phyloP scores from a whole-genome alignment of 2,329 filamentous ascomycete species.

The Neofusicoccum sp. region DNA sequence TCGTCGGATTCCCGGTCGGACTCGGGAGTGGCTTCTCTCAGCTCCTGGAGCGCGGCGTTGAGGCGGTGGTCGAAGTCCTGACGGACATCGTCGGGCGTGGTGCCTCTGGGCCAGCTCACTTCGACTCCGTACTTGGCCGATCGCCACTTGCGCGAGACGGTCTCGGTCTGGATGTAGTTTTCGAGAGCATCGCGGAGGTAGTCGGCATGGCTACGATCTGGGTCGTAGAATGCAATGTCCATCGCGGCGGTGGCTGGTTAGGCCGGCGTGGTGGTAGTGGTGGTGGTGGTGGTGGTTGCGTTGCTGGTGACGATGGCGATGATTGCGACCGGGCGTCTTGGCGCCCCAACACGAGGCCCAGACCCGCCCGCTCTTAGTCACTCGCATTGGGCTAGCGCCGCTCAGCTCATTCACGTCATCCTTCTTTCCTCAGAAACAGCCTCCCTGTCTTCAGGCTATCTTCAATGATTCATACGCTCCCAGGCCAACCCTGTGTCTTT shows the following conservation, averaged over 20 bases:
- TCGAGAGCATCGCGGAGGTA: not conserved
- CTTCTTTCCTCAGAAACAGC: too few species aligned
- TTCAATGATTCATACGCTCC: too few species aligned
- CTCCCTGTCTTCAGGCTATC: too few species aligned
- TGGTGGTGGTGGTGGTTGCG: too few species aligned
- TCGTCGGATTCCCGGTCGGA: not conserved
- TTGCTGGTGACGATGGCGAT: too few species aligned
- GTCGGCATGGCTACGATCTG: not conserved
- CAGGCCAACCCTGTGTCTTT: too few species aligned
- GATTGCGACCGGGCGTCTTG: too few species aligned
- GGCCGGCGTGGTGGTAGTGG: too few species aligned
- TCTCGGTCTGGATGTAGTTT: not conserved
- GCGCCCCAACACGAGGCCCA: too few species aligned
- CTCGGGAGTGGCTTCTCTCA: slow-evolving; percentile 2
- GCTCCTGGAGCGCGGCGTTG: not conserved
- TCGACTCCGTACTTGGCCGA: slow-evolving; percentile 1
- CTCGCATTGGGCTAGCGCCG: too few species aligned
- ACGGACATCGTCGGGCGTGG: slow-evolving; percentile 5
- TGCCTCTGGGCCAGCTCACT: not conserved
- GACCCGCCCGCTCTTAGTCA: too few species aligned
- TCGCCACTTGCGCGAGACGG: not conserved
- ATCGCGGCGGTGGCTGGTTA: not conserved
- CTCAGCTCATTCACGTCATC: too few species aligned
- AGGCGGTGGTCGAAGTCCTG: not conserved
- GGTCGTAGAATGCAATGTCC: slow-evolving; percentile 11